Percentiles rank a stretch among this genome's conserved stretches.
Evolutionary conservation across 2,329 filamentous ascomycete species (phyloP).

Genomic region (Colletotrichum orchidophilum): DNA sequence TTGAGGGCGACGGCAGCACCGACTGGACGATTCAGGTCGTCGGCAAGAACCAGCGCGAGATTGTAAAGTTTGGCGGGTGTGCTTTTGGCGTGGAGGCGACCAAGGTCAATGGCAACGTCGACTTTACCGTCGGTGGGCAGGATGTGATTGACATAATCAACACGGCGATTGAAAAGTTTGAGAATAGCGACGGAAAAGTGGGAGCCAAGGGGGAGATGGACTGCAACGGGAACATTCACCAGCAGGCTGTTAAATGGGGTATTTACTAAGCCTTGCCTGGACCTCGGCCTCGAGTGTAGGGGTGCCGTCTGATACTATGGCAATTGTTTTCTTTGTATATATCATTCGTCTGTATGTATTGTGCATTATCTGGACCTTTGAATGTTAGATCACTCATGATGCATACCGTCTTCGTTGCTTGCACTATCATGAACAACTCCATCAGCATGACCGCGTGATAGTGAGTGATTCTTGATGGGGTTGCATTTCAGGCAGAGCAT

Average conservation of each 20-base stretch:
- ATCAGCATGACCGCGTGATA: background rate
- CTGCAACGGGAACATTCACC: conserved; percentile 38
- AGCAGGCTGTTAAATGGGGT: conserved; percentile 9
- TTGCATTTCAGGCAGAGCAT: background rate
- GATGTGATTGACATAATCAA: conserved; percentile 40
- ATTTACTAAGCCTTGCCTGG: conserved; percentile 7
- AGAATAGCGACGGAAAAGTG: conserved; percentile 39
- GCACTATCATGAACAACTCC: background rate
- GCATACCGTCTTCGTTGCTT: background rate
- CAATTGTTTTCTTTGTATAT: background rate
- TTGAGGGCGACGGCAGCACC: conserved; percentile 34
- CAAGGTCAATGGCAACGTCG: conserved; percentile 36
- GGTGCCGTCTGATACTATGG: background rate
- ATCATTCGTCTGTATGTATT: background rate
- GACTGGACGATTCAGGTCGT: conserved; percentile 29
- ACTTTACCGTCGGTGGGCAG: conserved; percentile 46
- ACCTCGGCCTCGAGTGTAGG: background rate
- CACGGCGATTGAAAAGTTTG: conserved; percentile 42
- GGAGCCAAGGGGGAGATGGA: conserved; percentile 46
- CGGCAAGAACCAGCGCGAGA: conserved; percentile 36
- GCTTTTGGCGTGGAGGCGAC: conserved; percentile 42
- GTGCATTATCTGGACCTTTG: background rate
- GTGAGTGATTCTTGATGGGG: background rate
- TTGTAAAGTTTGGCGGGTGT: conserved; percentile 41
- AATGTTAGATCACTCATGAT: background rate